Conservation (phyloP, 495 filamentous ascomycete species). For the Neurospora sp. region DNA sequence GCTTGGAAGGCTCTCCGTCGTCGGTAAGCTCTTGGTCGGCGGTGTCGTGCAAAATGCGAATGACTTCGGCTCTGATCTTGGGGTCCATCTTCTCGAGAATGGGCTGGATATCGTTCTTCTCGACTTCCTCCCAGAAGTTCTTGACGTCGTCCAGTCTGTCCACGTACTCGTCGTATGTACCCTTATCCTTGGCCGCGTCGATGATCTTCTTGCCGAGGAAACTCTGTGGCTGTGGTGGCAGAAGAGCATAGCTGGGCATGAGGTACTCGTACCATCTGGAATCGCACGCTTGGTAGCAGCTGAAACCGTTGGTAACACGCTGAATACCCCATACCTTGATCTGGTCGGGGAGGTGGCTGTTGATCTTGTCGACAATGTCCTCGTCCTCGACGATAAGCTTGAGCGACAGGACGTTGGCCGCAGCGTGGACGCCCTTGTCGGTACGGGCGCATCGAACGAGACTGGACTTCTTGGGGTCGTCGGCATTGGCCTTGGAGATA, state of each 20-base stretch:
- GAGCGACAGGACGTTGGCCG: slow-evolving; percentile 88
- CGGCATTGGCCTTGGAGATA: slow-evolving; percentile 90
- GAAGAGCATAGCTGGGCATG: slow-evolving; percentile 79
- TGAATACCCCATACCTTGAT: slow-evolving; percentile 92
- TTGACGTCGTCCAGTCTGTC: slow-evolving; percentile 65
- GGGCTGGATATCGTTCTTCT: slow-evolving; percentile 64
- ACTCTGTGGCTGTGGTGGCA: slow-evolving; percentile 83
- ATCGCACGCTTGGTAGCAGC: slow-evolving; percentile 84
- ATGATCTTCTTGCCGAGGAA: slow-evolving; percentile 71
- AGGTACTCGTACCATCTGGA: slow-evolving; percentile 94
- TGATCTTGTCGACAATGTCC: slow-evolving; percentile 83
- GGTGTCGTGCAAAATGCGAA: slow-evolving; percentile 28
- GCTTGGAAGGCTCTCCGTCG: slow-evolving; percentile 1
- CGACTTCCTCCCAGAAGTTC: slow-evolving; percentile 69
- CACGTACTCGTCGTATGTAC: slow-evolving; percentile 55
- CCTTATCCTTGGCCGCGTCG: slow-evolving; percentile 59
- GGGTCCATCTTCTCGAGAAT: slow-evolving; percentile 47
- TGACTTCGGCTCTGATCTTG: slow-evolving; percentile 30
- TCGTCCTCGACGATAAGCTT: slow-evolving; percentile 92
- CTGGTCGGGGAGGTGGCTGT: slow-evolving; percentile 69
- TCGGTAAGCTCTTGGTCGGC: slow-evolving; percentile 21
- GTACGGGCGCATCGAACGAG: slow-evolving; percentile 89
- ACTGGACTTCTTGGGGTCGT: slow-evolving; percentile 93
- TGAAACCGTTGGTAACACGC: slow-evolving; percentile 75
- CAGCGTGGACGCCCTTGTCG: slow-evolving; percentile 96